Evolutionary conservation across 768 basidiomycete genomes (phyloP).

Genomic region (Chlorophyllum brunneum): DNA sequence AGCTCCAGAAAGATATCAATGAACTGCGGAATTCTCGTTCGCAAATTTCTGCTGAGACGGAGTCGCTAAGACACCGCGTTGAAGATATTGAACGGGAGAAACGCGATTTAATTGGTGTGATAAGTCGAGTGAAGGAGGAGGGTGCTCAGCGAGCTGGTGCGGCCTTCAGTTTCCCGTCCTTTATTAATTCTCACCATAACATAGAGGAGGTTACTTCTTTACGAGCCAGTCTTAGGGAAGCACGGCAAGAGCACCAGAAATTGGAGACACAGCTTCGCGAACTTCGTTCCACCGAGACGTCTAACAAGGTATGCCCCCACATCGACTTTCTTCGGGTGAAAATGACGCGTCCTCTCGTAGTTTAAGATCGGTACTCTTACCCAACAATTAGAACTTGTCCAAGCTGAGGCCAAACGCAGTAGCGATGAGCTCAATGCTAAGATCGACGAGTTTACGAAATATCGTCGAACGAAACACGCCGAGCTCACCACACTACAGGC

Average conservation of each 20-base stretch:
- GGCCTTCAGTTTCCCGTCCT: conserved; percentile 16
- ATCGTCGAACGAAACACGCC: conserved; percentile 76
- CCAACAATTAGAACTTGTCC: conserved; percentile 77
- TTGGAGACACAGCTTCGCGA: conserved; percentile 70
- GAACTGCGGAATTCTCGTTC: conserved; percentile 34
- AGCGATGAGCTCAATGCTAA: conserved; percentile 66
- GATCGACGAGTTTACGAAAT: conserved; percentile 80
- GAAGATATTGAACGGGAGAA: conserved; percentile 88
- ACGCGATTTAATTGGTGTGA: conserved; percentile 78
- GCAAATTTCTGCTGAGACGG: conserved; percentile 61
- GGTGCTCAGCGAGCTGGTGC: conserved; percentile 69
- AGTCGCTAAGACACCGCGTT: conserved; percentile 52
- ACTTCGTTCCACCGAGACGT: conserved; percentile 68
- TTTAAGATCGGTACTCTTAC: conserved; percentile 84
- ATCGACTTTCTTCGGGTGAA: background rate
- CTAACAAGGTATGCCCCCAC: conserved; percentile 57
- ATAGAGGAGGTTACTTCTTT: conserved; percentile 71
- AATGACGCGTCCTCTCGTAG: conserved; percentile 31
- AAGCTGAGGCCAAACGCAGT: conserved; percentile 71
- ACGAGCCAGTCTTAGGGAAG: conserved; percentile 66
- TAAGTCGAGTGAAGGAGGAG: conserved; percentile 81
- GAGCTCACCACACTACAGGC: conserved; percentile 76
- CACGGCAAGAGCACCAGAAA: conserved; percentile 66
- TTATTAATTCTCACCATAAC: conserved; percentile 13
- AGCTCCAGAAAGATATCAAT: conserved; percentile 4